phyloP scores from a whole-genome alignment of 1,139 yeast species.

The Wickerhamomyces sp. region DNA sequence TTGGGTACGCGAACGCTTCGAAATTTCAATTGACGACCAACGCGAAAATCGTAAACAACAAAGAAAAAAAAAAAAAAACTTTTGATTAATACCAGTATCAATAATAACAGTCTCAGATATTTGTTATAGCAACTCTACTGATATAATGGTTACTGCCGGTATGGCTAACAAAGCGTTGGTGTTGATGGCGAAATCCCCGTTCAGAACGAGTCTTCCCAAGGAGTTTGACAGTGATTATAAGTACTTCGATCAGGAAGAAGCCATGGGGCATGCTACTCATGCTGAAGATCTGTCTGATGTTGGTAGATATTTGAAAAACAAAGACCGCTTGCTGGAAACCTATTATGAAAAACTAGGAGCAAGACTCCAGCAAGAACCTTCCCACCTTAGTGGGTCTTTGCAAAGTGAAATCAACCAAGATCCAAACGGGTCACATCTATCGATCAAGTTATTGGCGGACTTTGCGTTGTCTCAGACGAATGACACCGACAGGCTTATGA shows the following conservation, averaged over 20 bases:
- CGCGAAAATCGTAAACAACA: not conserved
- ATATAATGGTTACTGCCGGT: not conserved
- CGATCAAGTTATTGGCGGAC: slow-evolving; percentile 18
- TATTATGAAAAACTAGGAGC: slow-evolving; percentile 7
- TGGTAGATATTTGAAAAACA: slow-evolving; percentile 4
- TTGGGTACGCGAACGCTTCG: not conserved
- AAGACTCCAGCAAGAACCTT: slow-evolving; percentile 3
- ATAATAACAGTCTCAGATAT: no score
- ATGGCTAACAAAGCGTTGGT: slow-evolving; percentile 2
- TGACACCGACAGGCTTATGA: slow-evolving; percentile 9
- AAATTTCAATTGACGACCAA: not conserved
- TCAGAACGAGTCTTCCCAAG: slow-evolving; percentile 13
- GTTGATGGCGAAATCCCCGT: slow-evolving; percentile 18
- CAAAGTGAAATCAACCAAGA: slow-evolving; percentile 11
- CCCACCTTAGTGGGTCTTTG: slow-evolving; percentile 5
- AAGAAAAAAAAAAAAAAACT: not conserved
- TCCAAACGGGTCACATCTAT: slow-evolving; percentile 10
- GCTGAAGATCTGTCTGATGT: slow-evolving; percentile 9
- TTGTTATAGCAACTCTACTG: no score
- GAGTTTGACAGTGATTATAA: slow-evolving; percentile 4
- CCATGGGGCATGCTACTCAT: slow-evolving; percentile 7
- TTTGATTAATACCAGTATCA: no score
- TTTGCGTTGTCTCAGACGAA: slow-evolving; percentile 14
- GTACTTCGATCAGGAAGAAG: slow-evolving; percentile 4
- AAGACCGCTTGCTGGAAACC: slow-evolving; percentile 1